Evolutionary conservation across 1,284 basidiomycete genomes (phyloP).

Genomic region (Mycosarcoma maydis): DNA sequence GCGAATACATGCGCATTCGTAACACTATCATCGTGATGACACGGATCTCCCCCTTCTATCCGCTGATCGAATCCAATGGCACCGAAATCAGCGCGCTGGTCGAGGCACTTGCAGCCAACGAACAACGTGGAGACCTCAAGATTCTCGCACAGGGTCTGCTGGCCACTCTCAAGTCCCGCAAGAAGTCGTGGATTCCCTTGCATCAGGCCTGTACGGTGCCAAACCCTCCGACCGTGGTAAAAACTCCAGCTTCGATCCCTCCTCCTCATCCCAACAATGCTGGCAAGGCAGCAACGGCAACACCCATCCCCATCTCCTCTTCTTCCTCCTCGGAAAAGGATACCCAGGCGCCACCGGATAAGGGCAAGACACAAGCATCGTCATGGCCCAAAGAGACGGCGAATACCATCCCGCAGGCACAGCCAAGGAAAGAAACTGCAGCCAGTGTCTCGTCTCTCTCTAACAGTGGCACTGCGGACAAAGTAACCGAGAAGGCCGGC

Average conservation of each 20-base stretch:
- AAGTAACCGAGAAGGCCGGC: constrained; percentile 7
- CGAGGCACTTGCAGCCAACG: constrained; percentile 41
- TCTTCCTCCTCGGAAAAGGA: too few species aligned
- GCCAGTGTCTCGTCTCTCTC: not conserved
- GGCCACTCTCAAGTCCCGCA: constrained; percentile 61
- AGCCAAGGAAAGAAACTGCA: constrained; percentile 3
- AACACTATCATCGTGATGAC: constrained; percentile 65
- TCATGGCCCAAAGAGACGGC: not conserved
- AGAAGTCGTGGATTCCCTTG: constrained; percentile 51
- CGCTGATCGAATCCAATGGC: constrained; percentile 54
- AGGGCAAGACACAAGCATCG: not conserved
- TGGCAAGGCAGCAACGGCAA: not conserved
- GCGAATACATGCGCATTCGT: constrained; percentile 64
- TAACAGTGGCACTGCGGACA: constrained; percentile 10
- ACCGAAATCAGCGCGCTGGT: constrained; percentile 48
- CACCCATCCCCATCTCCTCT: not conserved
- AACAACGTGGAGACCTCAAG: constrained; percentile 62
- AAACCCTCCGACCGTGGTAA: constrained; percentile 18
- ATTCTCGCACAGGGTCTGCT: constrained; percentile 62
- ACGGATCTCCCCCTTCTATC: constrained; percentile 55
- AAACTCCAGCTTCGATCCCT: constrained; percentile 1
- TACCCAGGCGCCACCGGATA: not conserved
- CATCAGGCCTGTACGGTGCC: constrained; percentile 25
- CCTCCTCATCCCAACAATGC: not conserved
- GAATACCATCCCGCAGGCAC: not conserved